These are phyloP conservation scores for Aspergillus fumigatus DNA, from an alignment of 2,329 filamentous ascomycete genomes.

Conservation along the genomic window DNA sequence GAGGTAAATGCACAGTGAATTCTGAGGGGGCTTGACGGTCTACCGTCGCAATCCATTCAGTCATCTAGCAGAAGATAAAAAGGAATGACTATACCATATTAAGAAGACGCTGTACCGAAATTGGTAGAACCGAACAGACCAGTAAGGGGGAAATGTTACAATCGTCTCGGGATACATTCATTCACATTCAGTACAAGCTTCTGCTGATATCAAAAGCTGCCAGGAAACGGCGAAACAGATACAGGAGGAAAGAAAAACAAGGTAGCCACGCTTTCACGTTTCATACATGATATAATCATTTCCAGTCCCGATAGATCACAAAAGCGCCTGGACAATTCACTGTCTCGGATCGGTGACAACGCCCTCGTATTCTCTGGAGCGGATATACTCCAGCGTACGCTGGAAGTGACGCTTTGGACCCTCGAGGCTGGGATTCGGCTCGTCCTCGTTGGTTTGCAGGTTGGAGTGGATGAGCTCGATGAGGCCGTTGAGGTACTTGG, in stretches of 20 bases:
- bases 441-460: slow-evolving; percentile 70
- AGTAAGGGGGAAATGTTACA: slow-evolving; percentile 3
- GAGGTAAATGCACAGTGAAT: too few species aligned
- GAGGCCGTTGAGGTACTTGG: slow-evolving; percentile 94
- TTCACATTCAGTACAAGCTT: neutral
- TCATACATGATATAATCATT: slow-evolving; percentile 9
- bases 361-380: slow-evolving; percentile 85
- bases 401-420: slow-evolving; percentile 91
- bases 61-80: slow-evolving; percentile 1
- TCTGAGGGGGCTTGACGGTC: neutral
- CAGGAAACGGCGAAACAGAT: neutral
- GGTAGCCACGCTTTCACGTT: slow-evolving; percentile 8
- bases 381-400: slow-evolving; percentile 90
- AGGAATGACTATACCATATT: slow-evolving; percentile 20
- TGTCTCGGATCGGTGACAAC: slow-evolving; percentile 66
- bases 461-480: slow-evolving; percentile 99
- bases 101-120: slow-evolving; percentile 25
- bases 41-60: slow-evolving; percentile 5
- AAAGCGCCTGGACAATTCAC: slow-evolving; percentile 11
- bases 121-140: slow-evolving; percentile 9
- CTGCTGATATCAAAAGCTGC: neutral
- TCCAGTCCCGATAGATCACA: neutral
- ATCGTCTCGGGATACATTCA: neutral
- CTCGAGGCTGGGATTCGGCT: slow-evolving; percentile 68
- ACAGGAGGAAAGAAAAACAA: slow-evolving; percentile 9